Percentiles rank a stretch among this genome's conserved stretches.
Evolutionary conservation across 441 rosid genomes (phyloP).

Genomic region (Breynia disticha): DNA sequence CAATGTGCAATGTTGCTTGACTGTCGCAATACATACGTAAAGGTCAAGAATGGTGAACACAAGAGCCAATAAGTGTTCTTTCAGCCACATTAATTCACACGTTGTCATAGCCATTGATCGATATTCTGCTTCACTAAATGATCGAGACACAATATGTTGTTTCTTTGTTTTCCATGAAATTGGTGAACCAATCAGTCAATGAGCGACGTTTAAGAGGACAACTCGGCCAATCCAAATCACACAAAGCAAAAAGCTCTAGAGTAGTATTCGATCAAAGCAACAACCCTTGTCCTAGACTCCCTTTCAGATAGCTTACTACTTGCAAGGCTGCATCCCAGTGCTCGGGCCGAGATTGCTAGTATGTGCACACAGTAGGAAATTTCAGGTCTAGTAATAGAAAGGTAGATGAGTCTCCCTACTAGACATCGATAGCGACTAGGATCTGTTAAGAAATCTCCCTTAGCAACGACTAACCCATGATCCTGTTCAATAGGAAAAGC

Average conservation of each 20-base stretch:
- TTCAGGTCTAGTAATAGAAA: slow-evolving; percentile 1
- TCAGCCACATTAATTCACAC: background rate
- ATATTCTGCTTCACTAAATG: background rate
- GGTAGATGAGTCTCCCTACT: background rate
- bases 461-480: background rate
- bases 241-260: background rate
- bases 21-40: too few relatives aligned
- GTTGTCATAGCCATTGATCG: background rate
- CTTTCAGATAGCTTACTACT: background rate
- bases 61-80: too few relatives aligned
- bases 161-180: background rate
- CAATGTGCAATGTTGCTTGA: too few relatives aligned
- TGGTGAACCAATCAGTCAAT: background rate
- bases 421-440: background rate
- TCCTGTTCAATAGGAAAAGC: background rate
- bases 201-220: background rate
- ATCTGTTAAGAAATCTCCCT: background rate
- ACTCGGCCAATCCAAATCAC: background rate
- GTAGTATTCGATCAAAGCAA: too few relatives aligned
- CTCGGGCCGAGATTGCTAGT: background rate
- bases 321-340: background rate
- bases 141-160: background rate
- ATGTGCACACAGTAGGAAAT: slow-evolving; percentile 5
- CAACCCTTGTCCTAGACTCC: background rate
- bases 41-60: too few relatives aligned